phyloP scores from a whole-genome alignment of 2,329 filamentous ascomycete species.

The Fusarium miscanthi region DNA sequence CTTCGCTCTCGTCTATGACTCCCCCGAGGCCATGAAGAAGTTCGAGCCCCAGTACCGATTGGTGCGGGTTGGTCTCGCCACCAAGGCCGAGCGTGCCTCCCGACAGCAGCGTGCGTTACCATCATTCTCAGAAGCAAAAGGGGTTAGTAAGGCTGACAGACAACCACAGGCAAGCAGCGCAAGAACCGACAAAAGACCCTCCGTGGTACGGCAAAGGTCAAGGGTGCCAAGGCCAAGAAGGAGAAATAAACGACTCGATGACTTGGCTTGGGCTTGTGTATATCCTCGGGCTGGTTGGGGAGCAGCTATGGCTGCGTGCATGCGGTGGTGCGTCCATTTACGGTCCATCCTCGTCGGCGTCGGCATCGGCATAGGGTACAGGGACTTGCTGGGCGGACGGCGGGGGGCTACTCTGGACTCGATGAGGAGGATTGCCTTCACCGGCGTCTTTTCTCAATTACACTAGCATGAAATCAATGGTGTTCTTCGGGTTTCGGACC shows the following conservation, averaged over 20 bases:
- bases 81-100: conserved; percentile 96
- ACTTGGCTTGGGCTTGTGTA: conserved; percentile 47
- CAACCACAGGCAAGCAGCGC: conserved; percentile 92
- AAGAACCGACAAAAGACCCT: conserved; percentile 99
- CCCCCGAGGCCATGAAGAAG: conserved; percentile 98
- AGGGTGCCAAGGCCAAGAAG: conserved; percentile 96
- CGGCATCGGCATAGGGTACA: conserved; percentile 43
- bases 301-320: conserved; percentile 45
- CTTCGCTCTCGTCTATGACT: conserved; percentile 99
- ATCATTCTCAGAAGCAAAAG: no score
- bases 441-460: conserved; percentile 49
- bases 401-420: conserved; percentile 44
- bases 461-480: conserved; percentile 58
- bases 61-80: conserved; percentile 89
- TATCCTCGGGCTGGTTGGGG: conserved; percentile 47
- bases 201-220: conserved; percentile 97
- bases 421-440: conserved; percentile 46
- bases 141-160: conserved; percentile 15
- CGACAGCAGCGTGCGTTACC: conserved; percentile 95
- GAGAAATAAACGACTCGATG: conserved; percentile 75
- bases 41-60: conserved; percentile 99
- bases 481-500: conserved; percentile 55
- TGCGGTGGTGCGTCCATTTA: conserved; percentile 44
- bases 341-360: conserved; percentile 37
- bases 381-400: conserved; percentile 44